Conservation (phyloP, 164 flowering plant genomes). For the Tetracentron sinense region DNA sequence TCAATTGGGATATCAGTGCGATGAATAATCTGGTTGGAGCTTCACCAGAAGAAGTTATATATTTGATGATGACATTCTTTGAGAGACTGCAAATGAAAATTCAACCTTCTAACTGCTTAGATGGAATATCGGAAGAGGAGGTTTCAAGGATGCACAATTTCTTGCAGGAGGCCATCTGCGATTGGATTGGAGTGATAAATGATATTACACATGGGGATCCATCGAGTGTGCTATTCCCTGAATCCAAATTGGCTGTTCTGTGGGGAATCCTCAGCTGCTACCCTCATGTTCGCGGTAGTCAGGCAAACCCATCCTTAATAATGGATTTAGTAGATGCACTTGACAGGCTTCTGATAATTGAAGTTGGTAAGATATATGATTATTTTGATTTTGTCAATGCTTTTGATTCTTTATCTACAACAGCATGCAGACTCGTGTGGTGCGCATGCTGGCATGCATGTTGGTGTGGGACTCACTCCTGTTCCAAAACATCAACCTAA, state of each 20-base stretch:
- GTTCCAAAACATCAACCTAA: neutral
- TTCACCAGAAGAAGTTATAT: conserved; percentile 50
- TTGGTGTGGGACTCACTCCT: neutral
- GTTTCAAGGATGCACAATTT: conserved; percentile 28
- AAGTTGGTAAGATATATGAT: conserved; percentile 41
- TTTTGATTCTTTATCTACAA: too few relatives aligned
- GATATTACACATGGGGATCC: conserved; percentile 18
- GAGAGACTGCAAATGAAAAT: conserved; percentile 38
- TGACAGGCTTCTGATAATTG: conserved; percentile 41
- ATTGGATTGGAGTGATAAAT: conserved; percentile 38
- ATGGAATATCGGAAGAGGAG: conserved; percentile 27
- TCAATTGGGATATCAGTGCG: conserved; percentile 47
- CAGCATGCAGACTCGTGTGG: neutral
- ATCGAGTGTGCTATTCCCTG: conserved; percentile 22
- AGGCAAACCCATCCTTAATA: conserved; percentile 34
- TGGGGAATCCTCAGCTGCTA: conserved; percentile 72
- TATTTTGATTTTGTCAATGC: neutral
- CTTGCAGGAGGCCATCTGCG: conserved; percentile 25
- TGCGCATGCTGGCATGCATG: neutral
- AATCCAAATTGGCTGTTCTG: conserved; percentile 45
- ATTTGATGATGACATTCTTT: conserved; percentile 46
- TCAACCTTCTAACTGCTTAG: conserved; percentile 20
- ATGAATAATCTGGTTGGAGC: conserved; percentile 44
- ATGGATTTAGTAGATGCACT: conserved; percentile 52
- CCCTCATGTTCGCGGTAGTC: conserved; percentile 31